Evolutionary conservation across 176 grass and related monocot genomes (phyloP), one percentile per base, ranked within the genome.

Genomic region (Raddia distichophylla): DNA sequence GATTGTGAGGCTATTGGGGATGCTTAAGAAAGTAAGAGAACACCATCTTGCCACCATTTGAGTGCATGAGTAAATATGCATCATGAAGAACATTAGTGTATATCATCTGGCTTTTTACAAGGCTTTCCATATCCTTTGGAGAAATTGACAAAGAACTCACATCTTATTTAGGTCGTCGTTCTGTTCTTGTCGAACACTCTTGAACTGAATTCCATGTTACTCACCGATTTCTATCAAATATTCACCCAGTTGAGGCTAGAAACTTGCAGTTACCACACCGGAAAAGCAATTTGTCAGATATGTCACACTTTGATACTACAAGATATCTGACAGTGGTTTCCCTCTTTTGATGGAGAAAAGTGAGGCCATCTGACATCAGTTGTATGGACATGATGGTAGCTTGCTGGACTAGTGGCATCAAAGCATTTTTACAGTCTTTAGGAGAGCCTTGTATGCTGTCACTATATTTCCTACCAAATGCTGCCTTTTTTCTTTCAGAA

Each of bases 391-490:
- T 76, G 4, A 17, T 55, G 15, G 52, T 55, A 14, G 52, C 52
- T 16, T 54, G 16, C 52, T 55, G 52, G 15, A 5, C 52, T 60
- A 10, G 34, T 75, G 55, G 73, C 54, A 62, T 16, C 18, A 48
- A 60, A 58, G 62, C 69, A 67, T 27, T 68, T 74, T 50, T 27
- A 11, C 53, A 65, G 47, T 75, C 27, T 76, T 59, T 77, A 27
- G 42, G 5, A 3, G 76, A 60, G 34, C 47, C 56, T 40, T 40
- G 37, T 71, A 33, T 35, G 65, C 27, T 64, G 66, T 20, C 27
- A 62, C 37, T 54, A 50, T 72, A 27, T 60, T 43, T 19, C 61
- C 54, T 54, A 50, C 56, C 35, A 80, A 56, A 67, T 20, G 18
- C 15, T 15, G 5, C 42, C 15, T 27, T 42, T 76, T 76, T 77